phyloP scores from a whole-genome alignment of 129 eudicot genomes.

The Escallonia rubra region DNA sequence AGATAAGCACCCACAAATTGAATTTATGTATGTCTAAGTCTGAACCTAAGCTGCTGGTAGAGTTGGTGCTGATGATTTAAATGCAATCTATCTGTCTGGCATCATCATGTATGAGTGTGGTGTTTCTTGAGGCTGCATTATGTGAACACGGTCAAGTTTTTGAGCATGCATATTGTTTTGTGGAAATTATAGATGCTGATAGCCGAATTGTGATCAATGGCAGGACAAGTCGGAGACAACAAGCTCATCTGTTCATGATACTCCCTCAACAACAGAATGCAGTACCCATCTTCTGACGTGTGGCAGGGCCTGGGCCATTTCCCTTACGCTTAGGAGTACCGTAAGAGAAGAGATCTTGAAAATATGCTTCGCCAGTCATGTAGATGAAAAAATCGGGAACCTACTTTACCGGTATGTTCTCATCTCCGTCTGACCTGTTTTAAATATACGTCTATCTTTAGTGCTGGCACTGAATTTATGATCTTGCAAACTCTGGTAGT shows the following conservation, averaged over 20 bases:
- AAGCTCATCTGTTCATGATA: conserved; percentile 37
- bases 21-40: no score
- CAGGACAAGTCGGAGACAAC: conserved; percentile 58
- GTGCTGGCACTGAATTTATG: neutral
- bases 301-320: conserved; percentile 87
- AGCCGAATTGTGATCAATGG: neutral
- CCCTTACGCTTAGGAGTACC: conserved; percentile 63
- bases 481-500: neutral
- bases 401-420: conserved; percentile 61
- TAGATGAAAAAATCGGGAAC: conserved; percentile 42
- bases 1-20: no score
- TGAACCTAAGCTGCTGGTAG: no score
- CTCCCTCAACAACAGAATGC: conserved; percentile 16
- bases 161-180: no score
- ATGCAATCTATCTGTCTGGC: no score
- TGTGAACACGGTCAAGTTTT: no score
- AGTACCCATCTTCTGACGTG: conserved; percentile 44
- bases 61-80: no score
- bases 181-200: no score
- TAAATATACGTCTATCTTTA: neutral
- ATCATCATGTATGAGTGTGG: no score
- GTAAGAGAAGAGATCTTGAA: conserved; percentile 58
- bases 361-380: conserved; percentile 45
- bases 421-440: neutral
- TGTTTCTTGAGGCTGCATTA: no score